A percentile compares a stretch with the other conserved stretches of the same genome.
phyloP scores from a whole-genome alignment of 1,139 yeast genomes.

The Kodamaea anthophila region DNA sequence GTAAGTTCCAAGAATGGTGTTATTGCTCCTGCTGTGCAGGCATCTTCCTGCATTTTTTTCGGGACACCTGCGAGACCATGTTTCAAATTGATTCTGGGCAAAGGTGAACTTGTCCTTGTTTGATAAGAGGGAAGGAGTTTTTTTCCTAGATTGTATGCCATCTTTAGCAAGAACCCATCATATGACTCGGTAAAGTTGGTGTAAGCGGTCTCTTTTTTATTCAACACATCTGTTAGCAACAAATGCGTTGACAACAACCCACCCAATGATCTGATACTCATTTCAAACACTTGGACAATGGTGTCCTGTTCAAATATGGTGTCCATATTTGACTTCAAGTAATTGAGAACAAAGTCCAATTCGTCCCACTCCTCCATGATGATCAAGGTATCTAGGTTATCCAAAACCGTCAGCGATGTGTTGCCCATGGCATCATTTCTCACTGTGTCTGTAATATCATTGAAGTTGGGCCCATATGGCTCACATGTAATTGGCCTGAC shows the following conservation, averaged over 20 bases:
- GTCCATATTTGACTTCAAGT: slow-evolving; percentile 32
- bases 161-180: slow-evolving; percentile 59
- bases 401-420: slow-evolving; percentile 70
- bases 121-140: slow-evolving; percentile 62
- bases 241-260: slow-evolving; percentile 75
- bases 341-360: slow-evolving; percentile 44
- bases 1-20: slow-evolving; percentile 78
- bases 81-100: slow-evolving; percentile 63
- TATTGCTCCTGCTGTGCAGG: slow-evolving; percentile 84
- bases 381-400: slow-evolving; percentile 73
- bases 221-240: slow-evolving; percentile 48
- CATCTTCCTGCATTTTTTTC: slow-evolving; percentile 44
- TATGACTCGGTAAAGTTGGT: slow-evolving; percentile 32
- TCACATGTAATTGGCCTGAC: slow-evolving; percentile 67
- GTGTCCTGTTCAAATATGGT: slow-evolving; percentile 56
- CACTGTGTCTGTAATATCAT: slow-evolving; percentile 47
- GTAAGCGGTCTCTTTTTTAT: slow-evolving; percentile 17
- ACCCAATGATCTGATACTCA: slow-evolving; percentile 74
- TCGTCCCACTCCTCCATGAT: slow-evolving; percentile 58
- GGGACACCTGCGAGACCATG: slow-evolving; percentile 46
- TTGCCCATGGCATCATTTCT: slow-evolving; percentile 85
- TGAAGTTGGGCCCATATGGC: slow-evolving; percentile 60
- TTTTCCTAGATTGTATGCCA: slow-evolving; percentile 71
- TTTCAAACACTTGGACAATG: slow-evolving; percentile 81
- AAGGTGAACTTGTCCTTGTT: slow-evolving; percentile 57